Base-by-base conservation (phyloP, 2,329 filamentous ascomycete genomes). In the Penicillium sp. region DNA sequence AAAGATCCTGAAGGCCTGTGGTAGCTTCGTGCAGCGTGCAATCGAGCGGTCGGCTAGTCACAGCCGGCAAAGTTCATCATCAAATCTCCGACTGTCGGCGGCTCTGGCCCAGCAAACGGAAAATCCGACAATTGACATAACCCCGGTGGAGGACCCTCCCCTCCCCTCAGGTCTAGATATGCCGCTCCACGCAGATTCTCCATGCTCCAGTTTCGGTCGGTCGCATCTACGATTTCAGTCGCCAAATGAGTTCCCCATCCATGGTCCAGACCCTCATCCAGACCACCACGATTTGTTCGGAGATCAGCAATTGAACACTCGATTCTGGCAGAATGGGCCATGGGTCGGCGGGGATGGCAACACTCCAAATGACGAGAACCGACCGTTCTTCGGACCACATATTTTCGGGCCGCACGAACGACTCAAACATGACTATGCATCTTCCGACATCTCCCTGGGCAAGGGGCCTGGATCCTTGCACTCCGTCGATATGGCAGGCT, bases 231-330 rank as follows among this genome's bases (percentile, higher is more conserved):
- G 74, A 34, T 76, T 75, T 57, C 74, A 75, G 50, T 76, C 75
- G 16, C 74, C 75, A 5, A 72, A 75, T 51, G 75, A 77, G 44
- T 77, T 76, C 55, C 68, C 69, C 52, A 67, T 64, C 39, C 74
- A 76, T 51, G 70, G 71, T 16, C 68, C 67, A 2, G 70, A 73
- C 58, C 58, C 61, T 10, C 70, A 71, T 39, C 71, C 75, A 19
- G 75, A 79, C 63, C 74, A 77, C 58, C 70, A 77, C 62, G 71
- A 78, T 65, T 68, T 79, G 25, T 78, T 79, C 62, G 70, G 75
- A 25, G 74, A 76, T 61, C 72, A 79, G 60, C 76, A 77, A 65
- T 72, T 76, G 58, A 75, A 76, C 63, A 72, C 76, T 41, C 72
- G 77, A 44, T 73, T 78, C 69, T 75, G 75, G 76, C 73, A 76